Base-by-base conservation (phyloP, 1,139 yeast genomes). In the Geotrichum macrosporum region DNA sequence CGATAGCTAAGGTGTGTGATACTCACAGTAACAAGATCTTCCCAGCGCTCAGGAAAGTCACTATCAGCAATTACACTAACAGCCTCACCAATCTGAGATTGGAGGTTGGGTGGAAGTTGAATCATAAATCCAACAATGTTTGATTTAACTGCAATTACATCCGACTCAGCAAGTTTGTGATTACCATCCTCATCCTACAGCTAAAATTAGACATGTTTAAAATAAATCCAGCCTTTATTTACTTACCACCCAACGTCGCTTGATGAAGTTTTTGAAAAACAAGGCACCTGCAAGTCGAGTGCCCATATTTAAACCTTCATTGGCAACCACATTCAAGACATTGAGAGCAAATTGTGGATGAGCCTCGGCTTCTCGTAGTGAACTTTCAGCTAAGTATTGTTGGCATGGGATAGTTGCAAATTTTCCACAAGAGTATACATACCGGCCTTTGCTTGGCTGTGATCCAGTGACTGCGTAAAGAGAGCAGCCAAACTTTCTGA, bases 1-100 rank as follows among this genome's bases (percentile, higher is more conserved):
- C 13, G 10, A 37, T 5, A 4, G 1, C 16, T 2, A 9, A 39
- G 12, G 9, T 32, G 9, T 30, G 10, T n/a, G 16, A 8, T 26
- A 51, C 56, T 15, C 37, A 55, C 83, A 54, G 88, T 92, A 31
- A 94, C 74, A 52, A 94, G 73, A 47, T 76, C 75, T 2, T 79
- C 77, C 99, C 99, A 94, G 48, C 80, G 72, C 41, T 83, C 83
- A 1, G 98, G 98, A 69, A 94, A 94, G 63, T 94, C 99, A 51
- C 88, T 81, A 62, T 89, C 96, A 3, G 99, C 98, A 61, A 94
- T 92, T 47, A 86, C 73, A 19, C 95, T 81, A 48, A 92, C 82
- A 3, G 96, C 81, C 64, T 94, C 98, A 48, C 97, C 98, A 47
- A 94, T 76, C 68, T 94, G 99, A 16, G 82, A 73, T 63, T 92